phyloP scores from a whole-genome alignment of 371 early-diverging fungal genomes.

The Mortierella sp. region DNA sequence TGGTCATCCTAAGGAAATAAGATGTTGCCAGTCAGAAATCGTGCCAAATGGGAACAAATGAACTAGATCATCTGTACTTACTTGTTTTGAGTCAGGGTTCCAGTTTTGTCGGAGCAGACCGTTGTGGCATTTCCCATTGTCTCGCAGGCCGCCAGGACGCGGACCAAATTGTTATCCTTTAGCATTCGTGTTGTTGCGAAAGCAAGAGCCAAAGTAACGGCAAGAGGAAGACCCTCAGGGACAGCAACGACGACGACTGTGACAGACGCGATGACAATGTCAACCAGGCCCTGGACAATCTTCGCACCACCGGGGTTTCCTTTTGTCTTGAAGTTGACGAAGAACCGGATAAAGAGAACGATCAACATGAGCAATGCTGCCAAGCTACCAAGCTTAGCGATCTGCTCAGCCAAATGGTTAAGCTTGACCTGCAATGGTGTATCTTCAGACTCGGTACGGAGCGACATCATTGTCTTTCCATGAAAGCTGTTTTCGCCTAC shows the following conservation, averaged over 20 bases:
- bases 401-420: conserved; percentile 72
- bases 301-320: conserved; percentile 53
- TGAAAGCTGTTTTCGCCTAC: conserved; percentile 79
- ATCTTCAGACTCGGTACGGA: conserved; percentile 61
- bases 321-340: conserved; percentile 59
- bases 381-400: conserved; percentile 76
- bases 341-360: conserved; percentile 70
- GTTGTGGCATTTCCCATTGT: conserved; percentile 95
- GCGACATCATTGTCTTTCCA: conserved; percentile 83
- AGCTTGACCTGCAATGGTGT: conserved; percentile 81
- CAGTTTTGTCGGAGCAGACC: conserved; percentile 93
- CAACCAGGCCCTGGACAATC: conserved; percentile 60
- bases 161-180: conserved; percentile 91
- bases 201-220: conserved; percentile 81
- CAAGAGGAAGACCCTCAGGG: conserved; percentile 85
- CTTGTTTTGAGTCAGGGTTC: conserved; percentile 87
- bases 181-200: conserved; percentile 88
- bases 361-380: conserved; percentile 77
- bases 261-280: conserved; percentile 75
- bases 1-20: conserved; percentile 71
- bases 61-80: conserved; percentile 48
- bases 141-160: conserved; percentile 90
- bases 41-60: too few species aligned
- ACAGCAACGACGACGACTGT: conserved; percentile 84
- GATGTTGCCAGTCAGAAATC: background rate